These are phyloP conservation scores for Aspergillus olivimuriae DNA, from an alignment of 495 filamentous ascomycete genomes.

Conservation along the genomic window DNA sequence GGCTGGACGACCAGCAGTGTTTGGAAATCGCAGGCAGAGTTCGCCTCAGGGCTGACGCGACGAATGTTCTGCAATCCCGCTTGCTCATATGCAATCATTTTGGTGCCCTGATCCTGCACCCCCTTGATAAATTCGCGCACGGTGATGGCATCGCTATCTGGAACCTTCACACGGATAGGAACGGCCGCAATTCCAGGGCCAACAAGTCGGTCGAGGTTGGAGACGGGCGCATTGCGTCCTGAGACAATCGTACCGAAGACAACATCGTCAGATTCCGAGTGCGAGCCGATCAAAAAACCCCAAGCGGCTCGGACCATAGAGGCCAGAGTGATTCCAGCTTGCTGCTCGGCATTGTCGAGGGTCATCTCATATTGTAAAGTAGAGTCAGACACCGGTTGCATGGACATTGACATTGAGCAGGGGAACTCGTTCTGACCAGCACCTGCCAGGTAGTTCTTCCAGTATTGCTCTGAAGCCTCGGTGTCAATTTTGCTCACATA, in stretches of 20 bases:
- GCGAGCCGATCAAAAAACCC: conserved; percentile 38
- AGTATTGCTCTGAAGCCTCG: conserved; percentile 17
- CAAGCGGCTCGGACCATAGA: conserved; percentile 48
- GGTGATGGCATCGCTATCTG: conserved; percentile 11
- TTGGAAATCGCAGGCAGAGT: conserved; percentile 49
- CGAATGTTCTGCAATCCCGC: conserved; percentile 49
- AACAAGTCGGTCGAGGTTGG: conserved; percentile 5
- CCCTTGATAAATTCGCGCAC: conserved; percentile 30
- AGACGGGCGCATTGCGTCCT: conserved; percentile 13
- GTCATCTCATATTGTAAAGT: neutral
- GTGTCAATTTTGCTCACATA: conserved; percentile 16
- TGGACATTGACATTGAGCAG: conserved; percentile 1
- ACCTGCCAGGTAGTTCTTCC: conserved; percentile 32
- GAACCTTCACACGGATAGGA: conserved; percentile 23
- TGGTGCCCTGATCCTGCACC: conserved; percentile 26
- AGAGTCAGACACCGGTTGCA: conserved; percentile 1
- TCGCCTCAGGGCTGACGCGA: conserved; percentile 42
- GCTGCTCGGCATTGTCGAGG: neutral
- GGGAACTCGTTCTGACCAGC: conserved; percentile 43
- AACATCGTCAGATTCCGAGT: conserved; percentile 29
- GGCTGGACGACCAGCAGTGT: conserved; percentile 47
- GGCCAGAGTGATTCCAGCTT: conserved; percentile 32
- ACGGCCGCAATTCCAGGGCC: conserved; percentile 33
- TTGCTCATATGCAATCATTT: conserved; percentile 42
- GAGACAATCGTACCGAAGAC: conserved; percentile 24